Conservation (phyloP, 1,139 yeast species). For the Debaryomycetaceae sp. region DNA sequence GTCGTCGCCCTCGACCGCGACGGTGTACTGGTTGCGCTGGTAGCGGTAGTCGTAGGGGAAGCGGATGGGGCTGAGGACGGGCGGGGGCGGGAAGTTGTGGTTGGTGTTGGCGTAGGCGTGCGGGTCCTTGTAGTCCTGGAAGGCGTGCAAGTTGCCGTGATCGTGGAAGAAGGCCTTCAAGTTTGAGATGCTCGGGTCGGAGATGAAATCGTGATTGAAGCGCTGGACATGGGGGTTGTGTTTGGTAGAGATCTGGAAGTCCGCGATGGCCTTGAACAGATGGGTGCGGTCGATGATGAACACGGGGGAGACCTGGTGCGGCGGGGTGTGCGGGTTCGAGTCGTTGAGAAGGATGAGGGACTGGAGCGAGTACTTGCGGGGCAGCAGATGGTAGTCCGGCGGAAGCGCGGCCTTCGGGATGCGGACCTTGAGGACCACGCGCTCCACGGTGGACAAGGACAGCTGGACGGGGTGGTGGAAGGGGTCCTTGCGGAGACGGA, state of each 20-base stretch:
- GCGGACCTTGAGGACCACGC: constrained; percentile 56
- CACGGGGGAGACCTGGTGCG: constrained; percentile 43
- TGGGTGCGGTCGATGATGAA: constrained; percentile 63
- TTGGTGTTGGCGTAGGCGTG: constrained; percentile 25
- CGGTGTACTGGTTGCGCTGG: constrained; percentile 38
- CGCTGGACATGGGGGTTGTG: constrained; percentile 38
- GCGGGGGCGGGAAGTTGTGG: constrained; percentile 77
- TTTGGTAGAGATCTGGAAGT: constrained; percentile 66
- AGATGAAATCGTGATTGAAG: constrained; percentile 15
- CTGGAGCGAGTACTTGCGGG: constrained; percentile 38
- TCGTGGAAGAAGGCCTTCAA: constrained; percentile 33
- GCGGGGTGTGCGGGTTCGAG: constrained; percentile 7
- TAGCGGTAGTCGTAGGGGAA: constrained; percentile 59
- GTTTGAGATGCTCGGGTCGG: constrained; percentile 18
- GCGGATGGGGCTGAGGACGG: constrained; percentile 63
- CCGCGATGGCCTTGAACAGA: constrained; percentile 78
- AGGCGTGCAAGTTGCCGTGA: constrained; percentile 23
- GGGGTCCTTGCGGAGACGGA: constrained; percentile 56
- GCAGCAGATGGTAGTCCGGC: constrained; percentile 25
- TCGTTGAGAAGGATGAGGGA: constrained; percentile 30
- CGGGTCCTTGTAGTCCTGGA: constrained; percentile 19
- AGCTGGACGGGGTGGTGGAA: constrained; percentile 74
- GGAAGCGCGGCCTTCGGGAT: constrained; percentile 48
- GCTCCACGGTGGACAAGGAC: constrained; percentile 44
- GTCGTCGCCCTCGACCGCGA: constrained; percentile 52